phyloP scores from a whole-genome alignment of 2,329 filamentous ascomycete species.

The Tolypocladium guangdongense region DNA sequence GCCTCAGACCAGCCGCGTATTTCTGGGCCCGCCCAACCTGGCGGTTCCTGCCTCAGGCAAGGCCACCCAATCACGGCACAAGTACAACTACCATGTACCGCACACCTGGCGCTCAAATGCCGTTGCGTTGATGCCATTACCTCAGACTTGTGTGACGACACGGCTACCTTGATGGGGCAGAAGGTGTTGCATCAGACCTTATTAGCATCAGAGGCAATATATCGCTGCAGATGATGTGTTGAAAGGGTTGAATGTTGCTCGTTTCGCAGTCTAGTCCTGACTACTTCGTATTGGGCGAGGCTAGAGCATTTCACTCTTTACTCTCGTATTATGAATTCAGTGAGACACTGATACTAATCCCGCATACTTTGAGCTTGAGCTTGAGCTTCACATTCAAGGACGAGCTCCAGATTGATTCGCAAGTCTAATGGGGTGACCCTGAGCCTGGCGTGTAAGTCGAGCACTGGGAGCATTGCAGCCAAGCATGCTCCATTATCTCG shows the following conservation, averaged over 20 bases:
- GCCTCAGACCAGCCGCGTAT: conserved; percentile 15
- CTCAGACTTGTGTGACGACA: neutral
- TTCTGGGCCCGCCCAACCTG: conserved; percentile 8
- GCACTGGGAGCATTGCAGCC: too few relatives aligned
- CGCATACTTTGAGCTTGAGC: neutral
- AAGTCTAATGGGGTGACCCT: neutral
- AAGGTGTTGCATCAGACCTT: neutral
- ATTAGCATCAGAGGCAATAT: neutral
- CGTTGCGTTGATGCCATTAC: neutral
- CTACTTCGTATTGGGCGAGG: neutral
- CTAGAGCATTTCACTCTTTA: neutral
- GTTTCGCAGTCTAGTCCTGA: neutral
- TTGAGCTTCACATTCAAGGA: too few relatives aligned
- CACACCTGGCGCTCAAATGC: neutral
- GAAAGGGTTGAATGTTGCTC: neutral
- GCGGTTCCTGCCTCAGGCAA: conserved; percentile 11
- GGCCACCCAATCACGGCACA: neutral
- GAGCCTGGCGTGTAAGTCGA: neutral
- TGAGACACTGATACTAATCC: neutral
- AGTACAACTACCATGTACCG: neutral
- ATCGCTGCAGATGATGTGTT: neutral
- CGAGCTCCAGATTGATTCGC: neutral
- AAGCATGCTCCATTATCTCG: too few relatives aligned
- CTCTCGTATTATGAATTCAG: too few relatives aligned
- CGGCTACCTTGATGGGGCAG: neutral